Percentiles rank a stretch among this genome's conserved stretches.
Evolutionary conservation across 2,329 filamentous ascomycete genomes (phyloP).

Genomic region (Trichoderma sp.): DNA sequence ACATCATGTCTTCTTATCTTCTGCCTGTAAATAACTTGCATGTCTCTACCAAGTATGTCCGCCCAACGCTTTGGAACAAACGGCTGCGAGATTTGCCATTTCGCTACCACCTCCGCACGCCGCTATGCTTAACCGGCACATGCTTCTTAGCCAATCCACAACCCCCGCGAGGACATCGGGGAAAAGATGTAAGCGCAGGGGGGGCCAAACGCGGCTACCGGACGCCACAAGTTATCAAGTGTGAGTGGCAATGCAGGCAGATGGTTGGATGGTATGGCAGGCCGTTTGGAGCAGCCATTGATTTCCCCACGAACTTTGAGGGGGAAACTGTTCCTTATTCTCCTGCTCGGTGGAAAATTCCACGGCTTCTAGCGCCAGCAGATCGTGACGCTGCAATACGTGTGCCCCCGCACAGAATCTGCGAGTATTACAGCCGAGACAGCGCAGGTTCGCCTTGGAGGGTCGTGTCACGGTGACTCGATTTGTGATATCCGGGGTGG

Average conservation of each 20-base stretch:
- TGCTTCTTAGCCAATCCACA: conserved; percentile 1
- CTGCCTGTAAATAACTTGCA: neutral
- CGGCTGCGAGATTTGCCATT: neutral
- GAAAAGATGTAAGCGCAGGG: conserved; percentile 1
- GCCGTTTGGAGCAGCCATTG: neutral
- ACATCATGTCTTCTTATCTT: neutral
- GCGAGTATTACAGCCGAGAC: neutral
- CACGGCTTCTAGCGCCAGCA: conserved; percentile 17
- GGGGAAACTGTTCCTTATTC: neutral
- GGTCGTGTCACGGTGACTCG: neutral
- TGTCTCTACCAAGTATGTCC: neutral
- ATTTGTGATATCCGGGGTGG: neutral
- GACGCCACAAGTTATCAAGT: neutral
- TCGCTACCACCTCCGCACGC: conserved; percentile 9
- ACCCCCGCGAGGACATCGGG: conserved; percentile 5
- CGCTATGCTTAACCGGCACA: conserved; percentile 11
- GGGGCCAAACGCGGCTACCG: conserved; percentile 1
- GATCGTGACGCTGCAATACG: neutral
- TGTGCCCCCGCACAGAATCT: neutral
- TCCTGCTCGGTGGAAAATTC: conserved; percentile 12
- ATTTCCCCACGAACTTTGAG: conserved; percentile 4
- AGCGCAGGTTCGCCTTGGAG: neutral
- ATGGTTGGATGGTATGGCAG: neutral
- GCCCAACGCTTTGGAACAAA: neutral
- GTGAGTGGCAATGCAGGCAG: neutral